Percentiles rank a stretch among this genome's conserved stretches.
phyloP scores from a whole-genome alignment of 73 alveolate genomes.

The Blepharisma japonicum region DNA sequence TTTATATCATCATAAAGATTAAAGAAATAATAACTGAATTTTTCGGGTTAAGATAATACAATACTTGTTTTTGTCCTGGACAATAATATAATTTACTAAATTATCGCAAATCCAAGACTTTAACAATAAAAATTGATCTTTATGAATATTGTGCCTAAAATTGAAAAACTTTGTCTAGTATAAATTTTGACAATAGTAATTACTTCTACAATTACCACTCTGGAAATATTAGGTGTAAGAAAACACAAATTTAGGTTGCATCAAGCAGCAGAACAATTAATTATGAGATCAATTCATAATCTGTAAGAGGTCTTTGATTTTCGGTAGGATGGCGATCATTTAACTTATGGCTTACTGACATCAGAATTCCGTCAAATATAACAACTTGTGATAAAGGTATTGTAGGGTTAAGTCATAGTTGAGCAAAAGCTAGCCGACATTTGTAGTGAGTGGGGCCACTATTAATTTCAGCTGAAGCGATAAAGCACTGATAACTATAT shows the following conservation, averaged over 20 bases:
- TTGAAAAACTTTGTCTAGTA: no score
- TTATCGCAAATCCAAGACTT: no score
- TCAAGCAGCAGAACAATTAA: conserved; percentile 13
- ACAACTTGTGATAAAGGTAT: background rate
- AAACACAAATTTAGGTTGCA: conserved; percentile 16
- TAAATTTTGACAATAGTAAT: conserved; percentile 17
- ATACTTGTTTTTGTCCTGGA: background rate
- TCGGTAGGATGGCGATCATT: conserved; percentile 4
- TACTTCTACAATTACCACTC: conserved; percentile 22
- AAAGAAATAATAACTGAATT: background rate
- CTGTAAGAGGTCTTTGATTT: conserved; percentile 20
- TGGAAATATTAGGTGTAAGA: conserved; percentile 20
- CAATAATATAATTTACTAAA: no score
- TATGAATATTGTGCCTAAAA: no score
- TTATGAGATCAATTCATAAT: background rate
- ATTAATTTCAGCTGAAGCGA: background rate
- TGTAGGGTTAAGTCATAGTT: background rate
- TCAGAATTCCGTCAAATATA: background rate
- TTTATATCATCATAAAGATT: background rate
- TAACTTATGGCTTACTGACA: background rate
- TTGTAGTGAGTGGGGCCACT: background rate
- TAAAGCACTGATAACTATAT: background rate
- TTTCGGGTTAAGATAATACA: background rate
- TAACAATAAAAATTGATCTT: no score
- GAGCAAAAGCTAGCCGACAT: background rate